phyloP scores from a whole-genome alignment of 1,284 basidiomycete genomes.

The Gymnopus androsaceus region DNA sequence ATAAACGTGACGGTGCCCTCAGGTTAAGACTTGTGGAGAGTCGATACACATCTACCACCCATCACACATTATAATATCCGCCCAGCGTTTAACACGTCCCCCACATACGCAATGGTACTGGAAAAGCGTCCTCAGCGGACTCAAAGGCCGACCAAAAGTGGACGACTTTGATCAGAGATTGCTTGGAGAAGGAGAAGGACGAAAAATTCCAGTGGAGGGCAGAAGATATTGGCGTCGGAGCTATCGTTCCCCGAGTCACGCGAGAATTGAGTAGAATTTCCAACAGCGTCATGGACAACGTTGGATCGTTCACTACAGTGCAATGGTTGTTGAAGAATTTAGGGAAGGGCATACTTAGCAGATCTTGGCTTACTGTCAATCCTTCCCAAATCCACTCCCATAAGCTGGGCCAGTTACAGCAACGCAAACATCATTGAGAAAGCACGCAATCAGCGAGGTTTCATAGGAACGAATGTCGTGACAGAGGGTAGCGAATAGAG shows the following conservation, averaged over 20 bases:
- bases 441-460: slow-evolving; percentile 32
- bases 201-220: neutral
- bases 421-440: slow-evolving; percentile 38
- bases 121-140: neutral
- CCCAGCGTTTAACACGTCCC: slow-evolving; percentile 8
- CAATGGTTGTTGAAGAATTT: too few species aligned
- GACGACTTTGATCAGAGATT: neutral
- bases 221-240: slow-evolving; percentile 12
- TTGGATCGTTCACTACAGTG: slow-evolving; percentile 6
- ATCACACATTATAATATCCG: neutral
- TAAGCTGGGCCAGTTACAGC: slow-evolving; percentile 32
- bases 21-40: too few species aligned
- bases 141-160: neutral
- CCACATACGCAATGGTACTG: slow-evolving; percentile 7
- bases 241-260: slow-evolving; percentile 13
- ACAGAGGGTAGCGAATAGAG: slow-evolving; percentile 31
- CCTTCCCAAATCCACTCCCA: slow-evolving; percentile 2
- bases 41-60: neutral
- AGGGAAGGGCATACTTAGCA: neutral
- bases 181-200: neutral
- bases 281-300: slow-evolving; percentile 4
- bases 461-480: slow-evolving; percentile 38
- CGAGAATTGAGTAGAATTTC: slow-evolving; percentile 13
- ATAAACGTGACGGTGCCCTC: too few species aligned
- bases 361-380: neutral